phyloP scores from a whole-genome alignment of 371 early-diverging fungal species.

The Actinomucor elegans region DNA sequence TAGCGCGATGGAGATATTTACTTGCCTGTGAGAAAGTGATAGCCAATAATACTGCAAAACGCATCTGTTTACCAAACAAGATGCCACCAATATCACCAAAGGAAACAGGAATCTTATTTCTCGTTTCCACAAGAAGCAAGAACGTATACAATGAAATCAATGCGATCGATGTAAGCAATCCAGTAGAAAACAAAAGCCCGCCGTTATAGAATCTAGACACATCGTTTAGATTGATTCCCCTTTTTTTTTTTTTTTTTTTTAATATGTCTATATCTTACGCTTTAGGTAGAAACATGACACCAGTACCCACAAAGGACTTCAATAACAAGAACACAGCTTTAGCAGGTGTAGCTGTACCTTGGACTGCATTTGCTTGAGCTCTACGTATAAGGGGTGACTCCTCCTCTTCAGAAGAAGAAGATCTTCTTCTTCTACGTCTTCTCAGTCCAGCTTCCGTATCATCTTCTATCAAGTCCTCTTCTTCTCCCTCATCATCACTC shows the following conservation, averaged over 20 bases:
- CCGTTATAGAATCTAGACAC: constrained; percentile 64
- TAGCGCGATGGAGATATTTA: too few species aligned
- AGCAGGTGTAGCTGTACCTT: constrained; percentile 75
- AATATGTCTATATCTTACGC: too few species aligned
- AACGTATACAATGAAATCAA: constrained; percentile 65
- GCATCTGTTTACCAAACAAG: constrained; percentile 67
- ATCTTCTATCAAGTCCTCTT: constrained; percentile 23
- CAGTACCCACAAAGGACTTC: constrained; percentile 87
- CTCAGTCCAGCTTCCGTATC: constrained; percentile 12
- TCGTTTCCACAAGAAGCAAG: constrained; percentile 60
- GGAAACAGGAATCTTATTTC: constrained; percentile 57
- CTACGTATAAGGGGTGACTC: constrained; percentile 52
- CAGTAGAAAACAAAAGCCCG: constrained; percentile 62
- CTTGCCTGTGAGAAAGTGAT: constrained; percentile 75
- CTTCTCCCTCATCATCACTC: constrained; percentile 41
- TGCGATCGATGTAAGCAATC: constrained; percentile 55
- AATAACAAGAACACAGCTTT: constrained; percentile 85
- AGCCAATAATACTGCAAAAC: constrained; percentile 61
- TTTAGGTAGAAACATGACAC: constrained; percentile 29
- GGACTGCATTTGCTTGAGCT: constrained; percentile 60
- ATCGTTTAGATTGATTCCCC: too few species aligned
- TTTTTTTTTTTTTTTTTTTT: background rate
- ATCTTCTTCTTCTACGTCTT: constrained; percentile 18
- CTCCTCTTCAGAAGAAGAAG: constrained; percentile 28
- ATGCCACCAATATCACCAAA: constrained; percentile 82